These are phyloP conservation scores for Cutaneotrichosporon sp. DNA, from an alignment of 1,284 basidiomycete species.

Conservation along the genomic window DNA sequence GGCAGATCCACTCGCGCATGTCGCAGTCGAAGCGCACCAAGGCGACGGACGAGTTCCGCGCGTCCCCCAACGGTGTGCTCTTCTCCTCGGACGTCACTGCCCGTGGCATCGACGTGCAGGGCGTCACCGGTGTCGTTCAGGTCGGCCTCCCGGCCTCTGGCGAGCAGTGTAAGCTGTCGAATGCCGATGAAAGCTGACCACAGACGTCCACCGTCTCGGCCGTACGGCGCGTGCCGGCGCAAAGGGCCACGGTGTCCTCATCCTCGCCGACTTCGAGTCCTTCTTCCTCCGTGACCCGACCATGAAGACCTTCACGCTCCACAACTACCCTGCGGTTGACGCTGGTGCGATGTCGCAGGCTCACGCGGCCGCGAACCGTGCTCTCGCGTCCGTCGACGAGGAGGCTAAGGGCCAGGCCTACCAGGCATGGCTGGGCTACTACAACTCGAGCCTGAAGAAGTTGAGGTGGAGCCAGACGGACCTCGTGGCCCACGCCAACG, in stretches of 20 bases:
- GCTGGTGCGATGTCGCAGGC: constrained; percentile 18
- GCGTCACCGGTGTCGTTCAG: constrained; percentile 60
- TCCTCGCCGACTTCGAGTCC: constrained; percentile 62
- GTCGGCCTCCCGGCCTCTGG: constrained; percentile 55
- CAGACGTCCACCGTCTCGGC: constrained; percentile 57
- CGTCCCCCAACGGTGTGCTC: constrained; percentile 56
- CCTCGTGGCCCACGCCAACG: constrained; percentile 58
- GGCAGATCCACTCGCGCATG: constrained; percentile 51
- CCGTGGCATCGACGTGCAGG: constrained; percentile 57
- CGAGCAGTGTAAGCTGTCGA: constrained; percentile 51
- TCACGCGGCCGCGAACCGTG: constrained; percentile 37
- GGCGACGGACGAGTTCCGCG: constrained; percentile 61
- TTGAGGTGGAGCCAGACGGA: constrained; percentile 56
- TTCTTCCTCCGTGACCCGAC: constrained; percentile 59
- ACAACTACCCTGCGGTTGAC: constrained; percentile 32
- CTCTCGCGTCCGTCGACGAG: constrained; percentile 39
- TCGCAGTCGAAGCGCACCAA: constrained; percentile 54
- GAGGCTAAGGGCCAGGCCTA: constrained; percentile 61
- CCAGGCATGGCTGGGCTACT: constrained; percentile 63
- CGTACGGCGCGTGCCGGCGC: constrained; percentile 59
- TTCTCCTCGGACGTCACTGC: constrained; percentile 59
- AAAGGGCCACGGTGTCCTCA: constrained; percentile 60
- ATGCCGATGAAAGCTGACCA: background rate
- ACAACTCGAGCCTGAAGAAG: constrained; percentile 57
- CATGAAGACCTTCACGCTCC: constrained; percentile 57